Conservation (phyloP, 2,329 filamentous ascomycete species). For the Apiospora marii region DNA sequence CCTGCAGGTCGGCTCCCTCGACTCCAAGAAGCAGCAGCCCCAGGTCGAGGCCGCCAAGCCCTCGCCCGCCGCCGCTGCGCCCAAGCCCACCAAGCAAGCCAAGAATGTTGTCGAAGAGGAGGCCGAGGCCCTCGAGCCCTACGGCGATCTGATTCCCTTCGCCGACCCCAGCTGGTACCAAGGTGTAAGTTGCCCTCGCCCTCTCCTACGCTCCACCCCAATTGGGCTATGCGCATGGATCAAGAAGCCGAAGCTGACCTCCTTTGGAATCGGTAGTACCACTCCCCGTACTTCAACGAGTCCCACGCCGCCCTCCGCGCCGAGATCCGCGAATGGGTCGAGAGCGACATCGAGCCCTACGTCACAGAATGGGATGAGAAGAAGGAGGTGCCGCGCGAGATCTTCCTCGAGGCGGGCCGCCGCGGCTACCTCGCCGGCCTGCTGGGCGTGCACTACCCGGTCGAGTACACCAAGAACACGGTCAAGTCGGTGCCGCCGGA, state of each 20-base stretch:
- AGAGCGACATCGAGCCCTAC: conserved; percentile 86
- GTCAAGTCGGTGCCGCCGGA: conserved; percentile 83
- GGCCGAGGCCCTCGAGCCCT: conserved; percentile 81
- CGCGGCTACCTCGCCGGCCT: conserved; percentile 93
- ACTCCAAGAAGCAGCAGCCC: conserved; percentile 74
- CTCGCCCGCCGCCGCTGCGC: conserved; percentile 56
- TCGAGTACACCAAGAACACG: conserved; percentile 74
- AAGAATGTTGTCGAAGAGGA: conserved; percentile 58
- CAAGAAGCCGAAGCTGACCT: not conserved
- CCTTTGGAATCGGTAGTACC: conserved; percentile 66
- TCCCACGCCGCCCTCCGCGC: conserved; percentile 88
- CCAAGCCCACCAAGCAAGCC: conserved; percentile 46
- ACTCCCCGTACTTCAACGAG: conserved; percentile 96
- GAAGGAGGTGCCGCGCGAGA: conserved; percentile 83
- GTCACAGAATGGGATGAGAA: conserved; percentile 98
- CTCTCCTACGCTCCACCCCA: too few relatives aligned
- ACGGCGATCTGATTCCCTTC: conserved; percentile 87
- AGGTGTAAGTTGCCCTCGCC: conserved; percentile 65
- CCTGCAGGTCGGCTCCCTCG: conserved; percentile 85
- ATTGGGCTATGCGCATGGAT: not conserved
- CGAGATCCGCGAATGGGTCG: conserved; percentile 92
- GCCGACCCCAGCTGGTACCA: conserved; percentile 96
- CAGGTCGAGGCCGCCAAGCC: conserved; percentile 58
- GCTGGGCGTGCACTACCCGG: conserved; percentile 83
- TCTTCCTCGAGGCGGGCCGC: conserved; percentile 96